Percentiles rank a stretch among this genome's conserved stretches.
Conservation (phyloP, 1,284 basidiomycete species). For the Takashimella koratensis region DNA sequence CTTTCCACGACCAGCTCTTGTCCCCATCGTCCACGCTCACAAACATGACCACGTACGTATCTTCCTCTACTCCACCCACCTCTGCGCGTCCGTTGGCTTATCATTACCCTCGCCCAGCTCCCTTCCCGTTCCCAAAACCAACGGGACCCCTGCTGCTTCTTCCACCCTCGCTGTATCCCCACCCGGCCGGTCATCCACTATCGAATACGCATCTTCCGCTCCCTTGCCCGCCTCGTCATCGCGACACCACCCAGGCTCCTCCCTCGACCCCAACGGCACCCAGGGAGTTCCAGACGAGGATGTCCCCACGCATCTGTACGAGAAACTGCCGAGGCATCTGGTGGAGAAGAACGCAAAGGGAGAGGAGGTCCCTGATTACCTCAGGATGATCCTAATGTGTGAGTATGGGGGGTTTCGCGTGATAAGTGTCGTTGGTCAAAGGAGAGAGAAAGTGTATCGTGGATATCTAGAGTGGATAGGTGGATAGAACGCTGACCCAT, state of each 20-base stretch:
- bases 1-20: not conserved
- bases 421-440: too few species aligned
- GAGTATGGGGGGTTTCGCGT: too few species aligned
- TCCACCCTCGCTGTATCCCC: not conserved
- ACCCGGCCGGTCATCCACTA: slow-evolving; percentile 16
- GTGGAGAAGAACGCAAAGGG: slow-evolving; percentile 29
- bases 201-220: slow-evolving; percentile 49
- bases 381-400: slow-evolving; percentile 82
- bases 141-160: not conserved
- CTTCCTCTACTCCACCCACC: not conserved
- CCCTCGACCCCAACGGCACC: slow-evolving; percentile 4
- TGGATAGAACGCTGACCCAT: too few species aligned
- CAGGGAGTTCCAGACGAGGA: slow-evolving; percentile 34
- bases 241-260: slow-evolving; percentile 13
- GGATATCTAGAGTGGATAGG: too few species aligned
- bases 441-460: too few species aligned
- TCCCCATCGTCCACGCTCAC: not conserved
- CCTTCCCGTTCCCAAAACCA: not conserved
- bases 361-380: slow-evolving; percentile 74
- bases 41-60: not conserved
- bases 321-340: slow-evolving; percentile 42
- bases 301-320: slow-evolving; percentile 48
- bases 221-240: slow-evolving; percentile 35
- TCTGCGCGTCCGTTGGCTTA: too few species aligned
- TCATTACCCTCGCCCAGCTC: too few species aligned